Base-by-base conservation (phyloP, 2,329 filamentous ascomycete species). In the Trichoderma endophyticum region DNA sequence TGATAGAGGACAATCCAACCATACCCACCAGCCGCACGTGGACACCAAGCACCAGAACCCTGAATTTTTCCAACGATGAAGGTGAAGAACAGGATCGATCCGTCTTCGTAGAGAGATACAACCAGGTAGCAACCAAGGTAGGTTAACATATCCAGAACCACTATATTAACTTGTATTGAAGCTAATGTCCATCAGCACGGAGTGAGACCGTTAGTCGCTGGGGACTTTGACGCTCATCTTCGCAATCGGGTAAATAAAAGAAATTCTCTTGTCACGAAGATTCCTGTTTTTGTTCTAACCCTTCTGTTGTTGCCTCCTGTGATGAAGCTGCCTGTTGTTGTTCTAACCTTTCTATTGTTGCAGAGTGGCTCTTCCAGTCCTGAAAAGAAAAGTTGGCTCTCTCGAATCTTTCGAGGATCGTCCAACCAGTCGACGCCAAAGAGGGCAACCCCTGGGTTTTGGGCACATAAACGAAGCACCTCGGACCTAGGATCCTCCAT, bases 51-150 rank as follows among this genome's bases (percentile, higher is more conserved):
- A 88, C 85, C 71, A 86, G 84, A 51, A 87, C 87, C 36, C 75
- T 83, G 21, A 85, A 82, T 3, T 77, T 84, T 18, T 76, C 84
- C 36, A 84, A 82, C 24, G 86, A 89, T 68, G 80, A 80, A 4
- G 87, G 88, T 54, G 85, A 86, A 34, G 78, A 85, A 18, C 84
- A 86, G 43, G 83, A 86, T 68, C 83, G 87, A 34, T 77, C 80
- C 1, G 76, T 80, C 3, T 88, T 88, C 77, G 78, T 90, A 6
- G 76, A 84, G 8, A 87, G 90, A 75, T 92, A 90, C 78, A 91
- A 91, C 77, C 82, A 84, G 5, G 78, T 91, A 6, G 89, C 90
- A 3, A 84, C 83, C 71, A 88, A 88, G 84, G 89, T 90, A 73
- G 36, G 11, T 1, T 9, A 6, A 5, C 6, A 21, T 14, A 7